phyloP scores from a whole-genome alignment of 2,329 filamentous ascomycete genomes.

The Penicillium sp. region DNA sequence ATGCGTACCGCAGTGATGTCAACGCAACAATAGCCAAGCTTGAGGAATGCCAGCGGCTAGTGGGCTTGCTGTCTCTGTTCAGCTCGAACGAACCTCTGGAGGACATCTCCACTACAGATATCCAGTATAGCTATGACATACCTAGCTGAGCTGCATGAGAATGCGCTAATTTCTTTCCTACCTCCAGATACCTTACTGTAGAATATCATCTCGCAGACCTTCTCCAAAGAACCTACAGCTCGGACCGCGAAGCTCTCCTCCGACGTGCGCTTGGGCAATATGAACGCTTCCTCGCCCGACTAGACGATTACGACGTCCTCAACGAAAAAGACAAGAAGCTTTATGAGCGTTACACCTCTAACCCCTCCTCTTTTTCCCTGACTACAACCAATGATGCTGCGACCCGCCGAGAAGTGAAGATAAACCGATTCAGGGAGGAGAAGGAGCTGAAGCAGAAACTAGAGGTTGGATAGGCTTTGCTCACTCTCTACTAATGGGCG shows the following conservation, averaged over 20 bases:
- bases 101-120: constrained; percentile 71
- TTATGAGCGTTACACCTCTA: constrained; percentile 64
- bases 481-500: too few relatives aligned
- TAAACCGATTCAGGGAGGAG: constrained; percentile 73
- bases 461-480: constrained; percentile 44
- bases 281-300: constrained; percentile 66
- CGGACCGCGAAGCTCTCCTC: constrained; percentile 58
- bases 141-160: too few relatives aligned
- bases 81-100: constrained; percentile 82
- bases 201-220: constrained; percentile 73
- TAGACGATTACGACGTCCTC: constrained; percentile 72
- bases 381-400: constrained; percentile 59
- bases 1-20: constrained; percentile 60
- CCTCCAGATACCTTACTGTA: constrained; percentile 60
- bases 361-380: constrained; percentile 63
- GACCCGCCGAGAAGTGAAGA: constrained; percentile 70
- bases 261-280: constrained; percentile 59
- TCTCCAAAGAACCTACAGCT: constrained; percentile 55
- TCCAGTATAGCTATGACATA: too few relatives aligned
- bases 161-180: too few relatives aligned
- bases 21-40: constrained; percentile 60
- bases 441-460: constrained; percentile 75
- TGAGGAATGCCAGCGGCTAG: constrained; percentile 60
- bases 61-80: constrained; percentile 68
- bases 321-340: constrained; percentile 56